Evolutionary conservation across 805 yeast genomes (phyloP), one percentile per base, ranked within the genome.

Genomic region (Brettanomyces anomalus): DNA sequence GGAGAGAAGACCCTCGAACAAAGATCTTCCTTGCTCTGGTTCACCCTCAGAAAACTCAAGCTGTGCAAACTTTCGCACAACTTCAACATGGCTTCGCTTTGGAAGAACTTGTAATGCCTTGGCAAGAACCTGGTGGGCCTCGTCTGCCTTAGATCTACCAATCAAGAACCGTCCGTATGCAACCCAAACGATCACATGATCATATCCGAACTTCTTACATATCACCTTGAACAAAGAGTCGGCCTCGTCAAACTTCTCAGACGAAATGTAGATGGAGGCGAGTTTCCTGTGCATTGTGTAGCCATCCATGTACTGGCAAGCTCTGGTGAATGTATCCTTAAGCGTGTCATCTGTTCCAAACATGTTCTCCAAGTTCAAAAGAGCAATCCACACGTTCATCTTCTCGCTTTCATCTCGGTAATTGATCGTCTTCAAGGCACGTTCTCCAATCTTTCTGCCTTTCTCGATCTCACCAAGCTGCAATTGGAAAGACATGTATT

Each of bases 401-500:
- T 88, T 86, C 62, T 93, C 97, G 53, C 79, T 81, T 62, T 93
- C 97, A 56, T 89, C 96, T 56, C 96, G 77, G 65, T 80, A 86
- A 54, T 77, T 79, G 52, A 93, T 94, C 5, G 93, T 81, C 67
- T 85, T 85, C 58, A 93, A 72, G 3, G 97, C 98, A 49, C 98
- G 77, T 54, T 82, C 85, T 37, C 86, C 97, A 53, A 93, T 78
- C 60, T 86, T 95, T 54, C 98, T 79, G 8, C 97, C 96, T 64
- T 85, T 87, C 33, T 90, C 97, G 46, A 88, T 69, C 63, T 93
- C 98, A 68, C 96, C 85, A 49, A 90, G 71, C 63, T 89, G 96
- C 49, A 93, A 72, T 64, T 89, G 96, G 82, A 90, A 93, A 4
- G 97, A 89, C 96, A 93, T 93, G 66, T 85, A 93, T 65, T 89